Conservation (phyloP, 768 basidiomycete genomes). For the Rhizopogon rudus region DNA sequence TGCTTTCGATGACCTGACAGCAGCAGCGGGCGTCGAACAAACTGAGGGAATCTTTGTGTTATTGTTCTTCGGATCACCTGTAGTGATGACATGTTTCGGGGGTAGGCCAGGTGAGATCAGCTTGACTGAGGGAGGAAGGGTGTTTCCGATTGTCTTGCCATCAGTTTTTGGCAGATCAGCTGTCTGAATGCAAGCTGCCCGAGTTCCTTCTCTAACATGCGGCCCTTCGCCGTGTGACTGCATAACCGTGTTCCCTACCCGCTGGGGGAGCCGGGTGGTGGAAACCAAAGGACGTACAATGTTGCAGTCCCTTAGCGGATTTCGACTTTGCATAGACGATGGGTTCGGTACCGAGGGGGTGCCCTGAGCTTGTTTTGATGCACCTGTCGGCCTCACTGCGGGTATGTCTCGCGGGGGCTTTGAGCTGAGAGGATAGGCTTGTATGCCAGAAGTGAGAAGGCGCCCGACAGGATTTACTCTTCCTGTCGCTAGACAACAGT, state of each 20-base stretch:
- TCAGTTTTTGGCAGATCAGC: not conserved
- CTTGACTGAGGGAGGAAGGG: not conserved
- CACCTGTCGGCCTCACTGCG: not conserved
- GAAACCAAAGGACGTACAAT: not conserved
- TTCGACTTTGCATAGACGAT: not conserved
- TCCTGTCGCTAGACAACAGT: not conserved
- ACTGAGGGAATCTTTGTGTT: not conserved
- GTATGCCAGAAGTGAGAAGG: not conserved
- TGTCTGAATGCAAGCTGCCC: constrained; percentile 26
- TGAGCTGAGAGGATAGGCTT: not conserved
- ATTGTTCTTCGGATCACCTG: not conserved
- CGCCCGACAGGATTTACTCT: too few species aligned
- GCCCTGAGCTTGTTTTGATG: not conserved
- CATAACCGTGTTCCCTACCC: not conserved
- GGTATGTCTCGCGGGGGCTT: not conserved
- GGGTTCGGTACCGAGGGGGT: not conserved
- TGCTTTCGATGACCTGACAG: not conserved
- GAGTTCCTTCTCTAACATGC: constrained; percentile 15
- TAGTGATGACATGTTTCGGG: too few species aligned
- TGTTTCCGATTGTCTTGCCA: too few species aligned
- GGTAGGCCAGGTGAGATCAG: not conserved
- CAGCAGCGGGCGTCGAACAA: not conserved
- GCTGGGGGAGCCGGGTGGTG: constrained; percentile 1
- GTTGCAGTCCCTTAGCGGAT: too few species aligned
- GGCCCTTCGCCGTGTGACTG: not conserved